phyloP scores from a whole-genome alignment of 306 rosid species.

The Lathyrus tuberosus region DNA sequence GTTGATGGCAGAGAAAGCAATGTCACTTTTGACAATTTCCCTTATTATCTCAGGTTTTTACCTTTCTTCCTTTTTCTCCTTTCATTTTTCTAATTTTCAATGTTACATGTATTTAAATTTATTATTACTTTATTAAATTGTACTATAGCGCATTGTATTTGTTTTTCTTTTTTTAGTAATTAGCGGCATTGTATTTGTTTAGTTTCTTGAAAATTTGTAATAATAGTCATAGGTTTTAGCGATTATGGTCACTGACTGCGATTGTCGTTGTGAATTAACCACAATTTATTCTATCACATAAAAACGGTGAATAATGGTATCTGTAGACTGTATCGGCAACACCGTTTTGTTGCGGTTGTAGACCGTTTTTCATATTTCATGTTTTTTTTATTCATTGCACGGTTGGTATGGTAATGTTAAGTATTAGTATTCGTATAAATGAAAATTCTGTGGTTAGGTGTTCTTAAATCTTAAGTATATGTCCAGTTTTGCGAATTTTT shows the following conservation, averaged over 20 bases:
- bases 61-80: not conserved
- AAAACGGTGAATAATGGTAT: not conserved
- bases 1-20: constrained; percentile 73
- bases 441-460: constrained; percentile 8
- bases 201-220: not conserved
- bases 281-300: too few relatives aligned
- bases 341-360: not conserved
- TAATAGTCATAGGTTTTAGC: not conserved
- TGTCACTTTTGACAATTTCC: constrained; percentile 79
- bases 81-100: not conserved
- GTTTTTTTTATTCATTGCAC: not conserved
- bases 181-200: not conserved
- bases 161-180: too few relatives aligned
- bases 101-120: not conserved
- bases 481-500: not conserved
- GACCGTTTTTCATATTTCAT: too few relatives aligned
- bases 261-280: not conserved
- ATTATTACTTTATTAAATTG: not conserved
- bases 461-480: not conserved
- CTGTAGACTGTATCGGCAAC: not conserved
- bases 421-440: not conserved
- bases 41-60: constrained; percentile 75
- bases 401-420: not conserved
- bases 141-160: not conserved
- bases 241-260: too few relatives aligned